phyloP scores from a whole-genome alignment of 2,329 filamentous ascomycete species.

The Paracoccidioides lutzii region DNA sequence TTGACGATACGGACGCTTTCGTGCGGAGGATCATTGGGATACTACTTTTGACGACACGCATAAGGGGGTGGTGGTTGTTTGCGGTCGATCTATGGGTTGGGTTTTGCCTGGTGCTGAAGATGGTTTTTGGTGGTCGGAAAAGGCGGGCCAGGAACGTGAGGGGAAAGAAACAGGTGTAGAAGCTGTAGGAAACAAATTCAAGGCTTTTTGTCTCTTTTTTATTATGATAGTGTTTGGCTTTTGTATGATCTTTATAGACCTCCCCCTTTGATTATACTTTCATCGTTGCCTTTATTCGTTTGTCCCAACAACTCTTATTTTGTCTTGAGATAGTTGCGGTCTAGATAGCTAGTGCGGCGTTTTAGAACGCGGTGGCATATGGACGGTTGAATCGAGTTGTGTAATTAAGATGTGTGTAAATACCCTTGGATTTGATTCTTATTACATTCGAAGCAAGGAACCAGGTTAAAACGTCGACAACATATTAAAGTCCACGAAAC shows the following conservation, averaged over 20 bases:
- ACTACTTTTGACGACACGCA: constrained; percentile 18
- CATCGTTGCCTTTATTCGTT: background rate
- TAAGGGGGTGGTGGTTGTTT: constrained; percentile 2
- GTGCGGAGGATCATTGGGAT: constrained; percentile 40
- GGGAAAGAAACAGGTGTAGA: background rate
- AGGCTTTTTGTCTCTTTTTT: background rate
- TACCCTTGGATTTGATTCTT: background rate
- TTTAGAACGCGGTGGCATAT: background rate
- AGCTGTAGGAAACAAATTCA: background rate
- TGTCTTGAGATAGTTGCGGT: background rate
- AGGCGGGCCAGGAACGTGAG: background rate
- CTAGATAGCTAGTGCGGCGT: background rate
- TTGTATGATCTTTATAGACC: background rate
- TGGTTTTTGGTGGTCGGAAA: background rate
- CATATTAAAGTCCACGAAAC: background rate
- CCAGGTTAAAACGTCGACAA: background rate
- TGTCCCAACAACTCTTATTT: background rate
- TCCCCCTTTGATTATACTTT: background rate
- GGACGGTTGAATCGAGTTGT: background rate
- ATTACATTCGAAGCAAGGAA: background rate
- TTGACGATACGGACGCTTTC: constrained; percentile 44
- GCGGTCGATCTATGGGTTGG: background rate
- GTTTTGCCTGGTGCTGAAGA: background rate
- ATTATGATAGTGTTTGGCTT: background rate
- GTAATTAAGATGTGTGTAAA: background rate